Percentiles rank a stretch among this genome's conserved stretches.
phyloP scores from a whole-genome alignment of 257 asterid species.

The Leonotis leonurus region DNA sequence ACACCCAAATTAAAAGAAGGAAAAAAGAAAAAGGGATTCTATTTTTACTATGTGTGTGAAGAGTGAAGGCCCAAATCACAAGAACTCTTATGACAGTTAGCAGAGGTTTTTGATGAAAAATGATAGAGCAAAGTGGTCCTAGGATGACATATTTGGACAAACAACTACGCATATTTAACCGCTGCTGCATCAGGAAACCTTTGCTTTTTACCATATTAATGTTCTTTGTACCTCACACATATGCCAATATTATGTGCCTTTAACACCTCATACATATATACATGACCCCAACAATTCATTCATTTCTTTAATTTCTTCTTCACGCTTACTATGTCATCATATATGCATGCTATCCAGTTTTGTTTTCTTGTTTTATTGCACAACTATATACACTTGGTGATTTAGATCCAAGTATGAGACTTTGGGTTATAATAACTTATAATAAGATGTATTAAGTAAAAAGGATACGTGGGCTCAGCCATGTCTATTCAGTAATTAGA shows the following conservation, averaged over 20 bases:
- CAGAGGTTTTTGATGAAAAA: conserved; percentile 8
- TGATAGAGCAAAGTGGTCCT: conserved; percentile 41
- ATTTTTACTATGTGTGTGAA: too few relatives aligned
- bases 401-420: too few relatives aligned
- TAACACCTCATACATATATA: too few relatives aligned
- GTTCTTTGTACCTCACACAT: not conserved
- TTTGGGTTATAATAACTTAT: too few relatives aligned
- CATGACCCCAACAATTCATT: too few relatives aligned
- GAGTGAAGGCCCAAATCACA: conserved; percentile 16
- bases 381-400: too few relatives aligned
- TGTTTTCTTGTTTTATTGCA: too few relatives aligned
- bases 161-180: conserved; percentile 14
- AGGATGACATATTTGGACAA: conserved; percentile 28
- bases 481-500: too few relatives aligned
- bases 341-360: conserved; percentile 1
- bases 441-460: too few relatives aligned
- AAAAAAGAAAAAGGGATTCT: not conserved
- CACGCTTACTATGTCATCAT: not conserved
- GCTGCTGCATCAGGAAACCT: conserved; percentile 24
- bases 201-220: conserved; percentile 17
- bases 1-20: not conserved
- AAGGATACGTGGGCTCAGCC: too few relatives aligned
- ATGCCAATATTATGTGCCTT: too few relatives aligned
- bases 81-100: conserved; percentile 16
- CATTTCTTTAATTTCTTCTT: too few relatives aligned